A percentile compares a stretch with the other conserved stretches of the same genome.
phyloP scores from a whole-genome alignment of 345 rosid species.

The Laguncularia racemosa region DNA sequence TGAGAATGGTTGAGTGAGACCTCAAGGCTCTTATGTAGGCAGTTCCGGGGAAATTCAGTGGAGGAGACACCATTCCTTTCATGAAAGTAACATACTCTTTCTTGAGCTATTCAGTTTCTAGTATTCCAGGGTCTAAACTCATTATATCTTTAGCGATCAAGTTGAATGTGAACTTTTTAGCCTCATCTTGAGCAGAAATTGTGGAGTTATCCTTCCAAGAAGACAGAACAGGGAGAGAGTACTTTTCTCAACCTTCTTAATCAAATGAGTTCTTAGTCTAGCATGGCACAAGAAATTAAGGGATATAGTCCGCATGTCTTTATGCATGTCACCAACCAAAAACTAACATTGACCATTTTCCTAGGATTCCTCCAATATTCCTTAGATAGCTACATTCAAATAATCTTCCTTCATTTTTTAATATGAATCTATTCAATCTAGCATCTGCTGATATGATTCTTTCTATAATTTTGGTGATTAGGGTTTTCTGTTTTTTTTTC shows the following conservation, averaged over 20 bases:
- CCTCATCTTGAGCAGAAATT: slow-evolving; percentile 90
- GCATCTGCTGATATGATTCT: slow-evolving; percentile 94
- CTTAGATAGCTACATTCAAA: slow-evolving; percentile 94
- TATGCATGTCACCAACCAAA: slow-evolving; percentile 96
- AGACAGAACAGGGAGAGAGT: slow-evolving; percentile 66
- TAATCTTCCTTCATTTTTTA: slow-evolving; percentile 80
- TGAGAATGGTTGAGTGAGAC: slow-evolving; percentile 84
- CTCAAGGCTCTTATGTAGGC: slow-evolving; percentile 78
- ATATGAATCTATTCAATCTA: slow-evolving; percentile 67
- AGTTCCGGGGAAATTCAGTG: slow-evolving; percentile 89
- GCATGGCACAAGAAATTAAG: slow-evolving; percentile 80
- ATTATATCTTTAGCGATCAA: slow-evolving; percentile 92
- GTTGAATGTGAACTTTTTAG: slow-evolving; percentile 94
- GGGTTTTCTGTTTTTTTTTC: too few relatives aligned
- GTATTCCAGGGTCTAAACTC: slow-evolving; percentile 88
- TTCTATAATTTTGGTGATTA: too few relatives aligned
- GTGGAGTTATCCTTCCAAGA: slow-evolving; percentile 67
- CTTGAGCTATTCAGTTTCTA: slow-evolving; percentile 82
- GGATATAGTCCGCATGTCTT: slow-evolving; percentile 88
- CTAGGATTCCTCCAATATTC: slow-evolving; percentile 95
- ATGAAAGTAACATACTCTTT: slow-evolving; percentile 94
- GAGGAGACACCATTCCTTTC: slow-evolving; percentile 97
- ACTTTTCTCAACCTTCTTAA: slow-evolving; percentile 76
- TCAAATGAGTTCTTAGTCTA: slow-evolving; percentile 62
- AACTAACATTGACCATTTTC: slow-evolving; percentile 98